phyloP scores from a whole-genome alignment of 257 asterid species.

The Rubia yunnanensis region DNA sequence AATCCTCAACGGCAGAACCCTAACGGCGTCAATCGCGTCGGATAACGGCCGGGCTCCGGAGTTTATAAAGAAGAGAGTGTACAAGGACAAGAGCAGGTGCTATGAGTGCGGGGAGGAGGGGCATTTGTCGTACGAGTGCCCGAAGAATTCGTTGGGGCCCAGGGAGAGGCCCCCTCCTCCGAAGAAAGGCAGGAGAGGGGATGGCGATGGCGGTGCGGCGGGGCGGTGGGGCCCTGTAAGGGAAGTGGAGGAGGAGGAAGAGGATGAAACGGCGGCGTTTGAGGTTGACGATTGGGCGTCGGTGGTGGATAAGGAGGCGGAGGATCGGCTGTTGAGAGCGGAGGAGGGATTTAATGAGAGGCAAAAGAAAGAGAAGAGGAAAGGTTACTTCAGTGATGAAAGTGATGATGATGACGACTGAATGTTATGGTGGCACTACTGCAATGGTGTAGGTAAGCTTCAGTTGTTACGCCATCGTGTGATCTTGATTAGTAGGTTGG shows the following conservation, averaged over 20 bases:
- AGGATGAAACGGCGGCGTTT: conserved; percentile 35
- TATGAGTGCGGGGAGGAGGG: conserved; percentile 93
- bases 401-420: conserved; percentile 74
- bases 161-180: conserved; percentile 72
- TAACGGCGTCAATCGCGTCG: conserved; percentile 77
- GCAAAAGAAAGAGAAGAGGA: conserved; percentile 56
- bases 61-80: conserved; percentile 71
- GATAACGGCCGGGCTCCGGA: conserved; percentile 94
- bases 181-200: conserved; percentile 55
- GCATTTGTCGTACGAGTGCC: conserved; percentile 90
- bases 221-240: conserved; percentile 3
- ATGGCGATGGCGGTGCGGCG: conserved; percentile 24
- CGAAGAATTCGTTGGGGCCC: conserved; percentile 63
- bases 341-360: conserved; percentile 20
- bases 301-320: conserved; percentile 69
- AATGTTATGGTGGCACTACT: not conserved
- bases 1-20: conserved; percentile 68
- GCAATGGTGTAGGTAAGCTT: not conserved
- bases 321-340: conserved; percentile 46
- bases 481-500: too few relatives aligned
- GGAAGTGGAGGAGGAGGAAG: conserved; percentile 29
- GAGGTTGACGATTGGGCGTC: conserved; percentile 91
- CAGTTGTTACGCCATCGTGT: not conserved
- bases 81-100: conserved; percentile 90
- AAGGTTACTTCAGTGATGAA: conserved; percentile 90